Evolutionary conservation across 352 stramenopile genomes (phyloP), one percentile per base, ranked within the genome.

Genomic region (Globisporangium solare): DNA sequence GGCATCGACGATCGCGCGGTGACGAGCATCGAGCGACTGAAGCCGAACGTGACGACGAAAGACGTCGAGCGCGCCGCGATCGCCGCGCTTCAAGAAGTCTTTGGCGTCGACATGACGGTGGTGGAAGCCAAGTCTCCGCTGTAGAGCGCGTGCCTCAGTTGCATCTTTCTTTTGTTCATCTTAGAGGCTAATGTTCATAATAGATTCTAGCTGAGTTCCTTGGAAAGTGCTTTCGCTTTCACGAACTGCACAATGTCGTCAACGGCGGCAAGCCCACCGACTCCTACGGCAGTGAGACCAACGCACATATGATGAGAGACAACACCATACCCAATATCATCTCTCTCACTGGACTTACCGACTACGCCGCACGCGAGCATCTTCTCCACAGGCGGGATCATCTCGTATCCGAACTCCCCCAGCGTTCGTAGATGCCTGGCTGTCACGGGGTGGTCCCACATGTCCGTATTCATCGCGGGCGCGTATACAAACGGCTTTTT

Each of bases 391-490:
- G 95, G 95, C 45, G 76, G 60, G 31, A 98, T 79, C 67, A 98
- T 85, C 10, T 56, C 54, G 61, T 97, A 92, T 18, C 78, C 72
- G 12, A 86, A 79, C 27, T 81, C 73, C 1, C 60, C 57, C 37
- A 97, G 63, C 31, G 86, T 62, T 8, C 50, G 43, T 43, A 97
- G 54, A 40, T 97, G 90, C 55, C 69, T 76, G 11, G 67, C 67
- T 17, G 96, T 99, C 55, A 98, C 72, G 6, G 94, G 92, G 71
- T 99, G 94, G 49, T 93, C 76, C 92, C 94, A 99, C 96, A 99
- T 99, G 63, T 95, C 88, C 14, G 95, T 98, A 70, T 99, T 99
- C 96, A 99, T 99, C 12, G 96, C 95, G 6, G 96, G 96, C 20
- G 93, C 92, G 21, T 96, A 85, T 13, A 98, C 57, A 20, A 98